Percentiles rank a stretch among this genome's conserved stretches.
Conservation (phyloP, 352 stramenopile species). For the Pythium scleroteichum region DNA sequence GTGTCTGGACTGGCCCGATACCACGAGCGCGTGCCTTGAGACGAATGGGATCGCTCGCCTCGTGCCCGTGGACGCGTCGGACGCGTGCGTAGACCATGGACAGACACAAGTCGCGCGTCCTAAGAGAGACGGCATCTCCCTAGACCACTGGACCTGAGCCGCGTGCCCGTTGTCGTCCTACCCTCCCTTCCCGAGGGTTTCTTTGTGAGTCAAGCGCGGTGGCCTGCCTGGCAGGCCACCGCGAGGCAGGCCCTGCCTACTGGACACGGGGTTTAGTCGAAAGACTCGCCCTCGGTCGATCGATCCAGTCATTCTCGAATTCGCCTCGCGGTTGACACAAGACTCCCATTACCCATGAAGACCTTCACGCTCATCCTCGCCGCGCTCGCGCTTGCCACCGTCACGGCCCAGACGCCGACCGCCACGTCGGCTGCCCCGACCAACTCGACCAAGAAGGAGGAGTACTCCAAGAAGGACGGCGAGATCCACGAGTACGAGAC, state of each 20-base stretch:
- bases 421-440: constrained; percentile 5
- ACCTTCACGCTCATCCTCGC: constrained; percentile 22
- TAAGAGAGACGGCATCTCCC: background rate
- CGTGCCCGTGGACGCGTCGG: constrained; percentile 2
- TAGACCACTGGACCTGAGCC: constrained; percentile 1
- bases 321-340: constrained; percentile 1
- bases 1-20: background rate
- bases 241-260: no score
- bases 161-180: background rate
- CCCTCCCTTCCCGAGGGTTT: background rate
- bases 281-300: background rate
- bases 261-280: background rate
- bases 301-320: constrained; percentile 18
- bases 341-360: constrained; percentile 22
- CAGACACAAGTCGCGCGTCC: background rate
- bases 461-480: background rate
- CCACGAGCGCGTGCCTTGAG: background rate
- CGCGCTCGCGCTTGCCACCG: constrained; percentile 15
- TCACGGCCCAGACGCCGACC: constrained; percentile 11
- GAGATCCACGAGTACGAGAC: constrained; percentile 15
- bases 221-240: no score
- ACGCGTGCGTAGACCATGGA: background rate
- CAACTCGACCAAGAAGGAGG: constrained; percentile 3
- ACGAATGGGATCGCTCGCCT: constrained; percentile 8
- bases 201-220: background rate